phyloP scores from a whole-genome alignment of 805 yeast genomes.

The Wickerhamomyces sydowiorum region DNA sequence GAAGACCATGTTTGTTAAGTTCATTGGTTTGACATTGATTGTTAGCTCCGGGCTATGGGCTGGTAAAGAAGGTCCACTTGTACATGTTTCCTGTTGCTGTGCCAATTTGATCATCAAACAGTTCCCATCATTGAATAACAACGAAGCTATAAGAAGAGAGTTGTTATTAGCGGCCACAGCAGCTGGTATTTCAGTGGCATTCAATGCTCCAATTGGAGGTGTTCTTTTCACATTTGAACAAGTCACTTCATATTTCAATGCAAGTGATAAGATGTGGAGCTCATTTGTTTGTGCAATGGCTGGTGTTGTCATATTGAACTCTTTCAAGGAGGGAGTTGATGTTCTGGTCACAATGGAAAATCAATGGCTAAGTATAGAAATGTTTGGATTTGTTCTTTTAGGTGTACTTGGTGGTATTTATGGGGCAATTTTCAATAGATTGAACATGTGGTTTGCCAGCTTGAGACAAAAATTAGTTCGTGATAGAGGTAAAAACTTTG shows the following conservation, averaged over 20 bases:
- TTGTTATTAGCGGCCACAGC: conserved; percentile 71
- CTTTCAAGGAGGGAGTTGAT: conserved; percentile 41
- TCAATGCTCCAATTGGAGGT: conserved; percentile 86
- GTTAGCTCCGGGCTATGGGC: conserved; percentile 77
- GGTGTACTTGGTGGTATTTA: conserved; percentile 68
- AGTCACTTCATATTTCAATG: conserved; percentile 55
- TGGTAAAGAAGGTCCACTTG: conserved; percentile 85
- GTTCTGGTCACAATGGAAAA: conserved; percentile 64
- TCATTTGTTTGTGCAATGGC: conserved; percentile 76
- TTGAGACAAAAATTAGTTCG: conserved; percentile 22
- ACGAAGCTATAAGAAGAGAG: conserved; percentile 63
- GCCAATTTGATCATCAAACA: conserved; percentile 32
- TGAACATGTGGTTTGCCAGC: conserved; percentile 40
- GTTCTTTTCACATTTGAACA: conserved; percentile 73
- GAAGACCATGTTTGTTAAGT: conserved; percentile 48
- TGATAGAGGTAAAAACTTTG: conserved; percentile 22
- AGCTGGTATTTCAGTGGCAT: conserved; percentile 80
- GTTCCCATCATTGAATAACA: conserved; percentile 26
- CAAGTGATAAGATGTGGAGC: conserved; percentile 71
- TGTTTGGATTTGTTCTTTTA: conserved; percentile 63
- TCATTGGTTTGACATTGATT: conserved; percentile 53
- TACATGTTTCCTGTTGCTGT: conserved; percentile 68
- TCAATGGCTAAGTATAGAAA: conserved; percentile 69
- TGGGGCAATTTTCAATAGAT: conserved; percentile 47
- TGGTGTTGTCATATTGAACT: conserved; percentile 55